phyloP scores from a whole-genome alignment of 768 basidiomycete species.

The Phaeotremella fagi region DNA sequence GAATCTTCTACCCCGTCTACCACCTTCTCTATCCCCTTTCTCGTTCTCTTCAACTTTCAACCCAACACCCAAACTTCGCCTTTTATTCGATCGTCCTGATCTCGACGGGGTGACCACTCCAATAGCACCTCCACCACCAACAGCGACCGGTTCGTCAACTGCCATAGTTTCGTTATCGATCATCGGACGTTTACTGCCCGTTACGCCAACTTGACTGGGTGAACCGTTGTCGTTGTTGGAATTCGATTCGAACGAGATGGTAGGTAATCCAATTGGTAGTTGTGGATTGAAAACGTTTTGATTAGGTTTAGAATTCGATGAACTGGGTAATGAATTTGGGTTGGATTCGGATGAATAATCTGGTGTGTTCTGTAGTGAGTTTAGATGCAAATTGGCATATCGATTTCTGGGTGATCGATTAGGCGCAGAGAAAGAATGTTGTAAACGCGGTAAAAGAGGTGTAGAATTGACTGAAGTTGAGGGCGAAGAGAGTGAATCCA shows the following conservation, averaged over 20 bases:
- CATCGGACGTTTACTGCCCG: constrained; percentile 13
- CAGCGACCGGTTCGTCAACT: not conserved
- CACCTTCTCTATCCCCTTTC: constrained; percentile 5
- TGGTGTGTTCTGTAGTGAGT: not conserved
- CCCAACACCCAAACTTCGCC: constrained; percentile 20
- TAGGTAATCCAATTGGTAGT: constrained; percentile 8
- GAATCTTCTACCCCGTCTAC: constrained; percentile 4
- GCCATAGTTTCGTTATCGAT: constrained; percentile 10
- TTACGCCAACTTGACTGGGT: constrained; percentile 10
- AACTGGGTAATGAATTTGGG: not conserved
- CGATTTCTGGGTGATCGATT: constrained; percentile 4
- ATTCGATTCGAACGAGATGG: constrained; percentile 4
- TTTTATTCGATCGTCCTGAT: constrained; percentile 18
- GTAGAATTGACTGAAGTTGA: constrained; percentile 8
- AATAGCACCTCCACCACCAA: not conserved
- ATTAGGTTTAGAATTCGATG: constrained; percentile 1
- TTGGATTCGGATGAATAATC: not conserved
- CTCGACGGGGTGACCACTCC: not conserved
- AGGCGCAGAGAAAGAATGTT: not conserved
- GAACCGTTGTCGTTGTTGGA: not conserved
- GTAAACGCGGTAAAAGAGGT: not conserved
- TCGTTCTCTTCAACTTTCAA: constrained; percentile 10
- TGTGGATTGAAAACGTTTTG: constrained; percentile 7
- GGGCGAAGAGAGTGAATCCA: constrained; percentile 8
- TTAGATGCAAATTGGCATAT: not conserved